phyloP scores from a whole-genome alignment of 164 flowering plant species.

The Kingdonia uniflora region DNA sequence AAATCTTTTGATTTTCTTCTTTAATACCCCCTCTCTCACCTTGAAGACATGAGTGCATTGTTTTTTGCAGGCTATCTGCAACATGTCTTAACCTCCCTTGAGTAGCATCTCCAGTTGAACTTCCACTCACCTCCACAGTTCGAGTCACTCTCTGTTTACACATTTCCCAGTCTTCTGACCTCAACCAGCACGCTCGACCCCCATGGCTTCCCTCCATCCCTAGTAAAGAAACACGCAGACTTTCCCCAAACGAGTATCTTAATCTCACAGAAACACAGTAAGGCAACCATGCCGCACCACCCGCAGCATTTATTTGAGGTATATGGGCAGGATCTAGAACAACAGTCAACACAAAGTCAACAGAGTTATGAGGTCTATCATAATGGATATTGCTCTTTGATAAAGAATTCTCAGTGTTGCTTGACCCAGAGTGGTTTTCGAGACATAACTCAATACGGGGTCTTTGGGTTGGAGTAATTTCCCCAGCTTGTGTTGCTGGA shows the following conservation, averaged over 20 bases:
- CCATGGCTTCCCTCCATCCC: slow-evolving; percentile 99
- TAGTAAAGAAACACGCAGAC: slow-evolving; percentile 51
- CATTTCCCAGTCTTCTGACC: slow-evolving; percentile 80
- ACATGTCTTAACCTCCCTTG: slow-evolving; percentile 78
- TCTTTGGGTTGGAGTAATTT: slow-evolving; percentile 60
- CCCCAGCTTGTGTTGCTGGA: slow-evolving; percentile 72
- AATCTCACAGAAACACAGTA: slow-evolving; percentile 89
- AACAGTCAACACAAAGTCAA: slow-evolving; percentile 84
- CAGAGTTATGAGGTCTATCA: slow-evolving; percentile 66
- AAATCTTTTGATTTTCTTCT: slow-evolving; percentile 9
- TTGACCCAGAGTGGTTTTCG: slow-evolving; percentile 68
- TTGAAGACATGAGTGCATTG: slow-evolving; percentile 54
- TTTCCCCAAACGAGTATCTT: slow-evolving; percentile 80
- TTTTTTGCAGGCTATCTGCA: slow-evolving; percentile 74
- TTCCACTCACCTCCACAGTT: slow-evolving; percentile 54
- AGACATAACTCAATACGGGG: slow-evolving; percentile 88
- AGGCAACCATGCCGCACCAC: slow-evolving; percentile 99
- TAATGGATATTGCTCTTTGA: slow-evolving; percentile 90
- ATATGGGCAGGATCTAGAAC: slow-evolving; percentile 89
- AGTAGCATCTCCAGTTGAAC: slow-evolving; percentile 34
- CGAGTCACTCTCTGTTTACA: slow-evolving; percentile 78
- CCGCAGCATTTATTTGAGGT: slow-evolving; percentile 88
- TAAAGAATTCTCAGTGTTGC: slow-evolving; percentile 32
- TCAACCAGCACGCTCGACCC: slow-evolving; percentile 81
- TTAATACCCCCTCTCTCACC: slow-evolving; percentile 43